phyloP scores from a whole-genome alignment of 2,329 filamentous ascomycete genomes.

The Diaporthe helianthi region DNA sequence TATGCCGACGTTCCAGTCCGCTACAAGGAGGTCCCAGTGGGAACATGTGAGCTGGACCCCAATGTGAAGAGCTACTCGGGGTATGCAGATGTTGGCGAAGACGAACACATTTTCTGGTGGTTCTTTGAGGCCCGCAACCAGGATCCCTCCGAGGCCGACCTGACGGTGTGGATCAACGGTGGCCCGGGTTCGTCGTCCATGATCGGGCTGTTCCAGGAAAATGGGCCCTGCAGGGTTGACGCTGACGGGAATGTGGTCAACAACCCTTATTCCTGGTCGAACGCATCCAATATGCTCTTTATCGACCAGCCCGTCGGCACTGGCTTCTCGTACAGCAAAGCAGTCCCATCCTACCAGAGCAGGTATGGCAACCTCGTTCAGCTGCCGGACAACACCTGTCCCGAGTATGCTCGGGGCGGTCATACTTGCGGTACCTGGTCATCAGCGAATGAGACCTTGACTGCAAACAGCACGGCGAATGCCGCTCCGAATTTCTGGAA shows the following conservation, averaged over 20 bases:
- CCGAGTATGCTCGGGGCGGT: slow-evolving; percentile 53
- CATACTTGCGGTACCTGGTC: slow-evolving; percentile 61
- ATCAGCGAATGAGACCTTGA: slow-evolving; percentile 58
- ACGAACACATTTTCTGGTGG: slow-evolving; percentile 55
- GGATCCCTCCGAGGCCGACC: slow-evolving; percentile 51
- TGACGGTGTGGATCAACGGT: slow-evolving; percentile 62
- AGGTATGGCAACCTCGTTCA: slow-evolving; percentile 45
- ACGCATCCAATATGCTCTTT: slow-evolving; percentile 65
- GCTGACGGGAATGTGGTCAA: slow-evolving; percentile 51
- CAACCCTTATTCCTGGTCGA: slow-evolving; percentile 64
- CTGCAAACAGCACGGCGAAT: slow-evolving; percentile 58
- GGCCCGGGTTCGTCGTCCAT: slow-evolving; percentile 60
- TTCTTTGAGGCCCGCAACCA: slow-evolving; percentile 57
- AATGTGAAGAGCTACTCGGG: slow-evolving; percentile 51
- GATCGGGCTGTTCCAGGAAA: slow-evolving; percentile 61
- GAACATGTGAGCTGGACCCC: slow-evolving; percentile 53
- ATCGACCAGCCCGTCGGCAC: slow-evolving; percentile 68
- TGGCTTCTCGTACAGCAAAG: slow-evolving; percentile 56
- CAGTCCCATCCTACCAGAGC: slow-evolving; percentile 47
- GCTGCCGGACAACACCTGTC: slow-evolving; percentile 55
- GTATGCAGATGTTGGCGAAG: slow-evolving; percentile 49
- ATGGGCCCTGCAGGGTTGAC: slow-evolving; percentile 50
- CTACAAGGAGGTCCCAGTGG: slow-evolving; percentile 55
- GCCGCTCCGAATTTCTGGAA: slow-evolving; percentile 68
- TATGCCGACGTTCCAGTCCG: slow-evolving; percentile 50